A percentile compares a stretch with the other conserved stretches of the same genome.
Evolutionary conservation across 768 basidiomycete genomes (phyloP).

Genomic region (Cubamyces lactineus): DNA sequence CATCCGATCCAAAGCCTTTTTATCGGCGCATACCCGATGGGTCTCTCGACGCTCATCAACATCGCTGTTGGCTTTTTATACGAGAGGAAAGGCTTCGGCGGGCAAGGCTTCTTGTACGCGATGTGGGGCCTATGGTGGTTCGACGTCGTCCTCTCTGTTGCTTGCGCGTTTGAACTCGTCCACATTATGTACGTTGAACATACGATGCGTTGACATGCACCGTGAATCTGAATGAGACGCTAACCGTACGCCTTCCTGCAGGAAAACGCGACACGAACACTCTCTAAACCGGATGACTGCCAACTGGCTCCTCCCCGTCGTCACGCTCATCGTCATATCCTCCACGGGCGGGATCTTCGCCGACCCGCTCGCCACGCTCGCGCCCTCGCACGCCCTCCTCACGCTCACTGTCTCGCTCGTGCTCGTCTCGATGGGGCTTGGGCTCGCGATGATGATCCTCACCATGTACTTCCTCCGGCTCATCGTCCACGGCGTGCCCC

Average conservation of each 20-base stretch:
- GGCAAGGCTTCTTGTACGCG: slow-evolving; percentile 52
- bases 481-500: slow-evolving; percentile 57
- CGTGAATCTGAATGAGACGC: background rate
- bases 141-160: slow-evolving; percentile 55
- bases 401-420: slow-evolving; percentile 59
- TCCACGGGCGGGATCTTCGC: slow-evolving; percentile 68
- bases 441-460: slow-evolving; percentile 67
- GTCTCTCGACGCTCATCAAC: slow-evolving; percentile 58
- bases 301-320: slow-evolving; percentile 76
- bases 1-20: slow-evolving; percentile 57
- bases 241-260: slow-evolving; percentile 32
- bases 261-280: slow-evolving; percentile 62
- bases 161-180: slow-evolving; percentile 63
- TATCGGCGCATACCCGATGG: slow-evolving; percentile 59
- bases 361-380: slow-evolving; percentile 47
- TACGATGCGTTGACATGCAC: background rate
- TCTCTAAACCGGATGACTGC: slow-evolving; percentile 58
- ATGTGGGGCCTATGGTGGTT: slow-evolving; percentile 76
- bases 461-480: slow-evolving; percentile 65
- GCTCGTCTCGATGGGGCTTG: slow-evolving; percentile 57
- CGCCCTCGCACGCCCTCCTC: slow-evolving; percentile 52
- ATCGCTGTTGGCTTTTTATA: slow-evolving; percentile 51
- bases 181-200: slow-evolving; percentile 62
- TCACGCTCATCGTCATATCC: slow-evolving; percentile 71
- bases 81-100: slow-evolving; percentile 50